Conservation (phyloP, 257 asterid species). For the Sherardia arvensis region DNA sequence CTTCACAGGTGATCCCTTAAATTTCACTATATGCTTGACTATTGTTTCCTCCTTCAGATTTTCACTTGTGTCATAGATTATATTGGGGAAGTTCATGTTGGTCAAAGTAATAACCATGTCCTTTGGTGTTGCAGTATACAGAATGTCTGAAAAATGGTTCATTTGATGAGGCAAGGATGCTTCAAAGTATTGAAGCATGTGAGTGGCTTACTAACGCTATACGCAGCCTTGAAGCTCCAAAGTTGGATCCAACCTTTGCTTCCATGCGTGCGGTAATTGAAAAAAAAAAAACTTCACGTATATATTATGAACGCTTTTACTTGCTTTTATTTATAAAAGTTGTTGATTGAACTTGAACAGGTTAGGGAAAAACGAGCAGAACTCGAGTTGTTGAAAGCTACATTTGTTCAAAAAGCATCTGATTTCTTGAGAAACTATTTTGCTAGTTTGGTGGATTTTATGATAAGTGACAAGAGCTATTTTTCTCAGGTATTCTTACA, state of each 20-base stretch:
- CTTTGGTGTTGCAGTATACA: conserved; percentile 49
- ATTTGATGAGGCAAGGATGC: conserved; percentile 90
- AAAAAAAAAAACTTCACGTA: conserved; percentile 18
- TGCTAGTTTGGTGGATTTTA: conserved; percentile 92
- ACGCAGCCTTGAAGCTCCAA: conserved; percentile 61
- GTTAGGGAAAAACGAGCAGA: conserved; percentile 85
- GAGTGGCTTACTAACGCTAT: conserved; percentile 85
- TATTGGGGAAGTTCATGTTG: not conserved
- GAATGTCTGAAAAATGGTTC: conserved; percentile 67
- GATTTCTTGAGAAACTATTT: conserved; percentile 84
- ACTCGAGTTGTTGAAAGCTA: conserved; percentile 60
- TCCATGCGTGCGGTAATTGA: conserved; percentile 74
- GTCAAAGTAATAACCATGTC: not conserved
- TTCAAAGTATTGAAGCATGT: conserved; percentile 82
- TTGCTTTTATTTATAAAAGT: conserved; percentile 11
- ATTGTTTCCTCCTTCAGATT: not conserved
- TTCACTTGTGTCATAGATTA: not conserved
- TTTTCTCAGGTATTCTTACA: conserved; percentile 73
- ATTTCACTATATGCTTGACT: not conserved
- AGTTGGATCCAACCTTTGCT: conserved; percentile 58
- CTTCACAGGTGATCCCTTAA: conserved; percentile 60
- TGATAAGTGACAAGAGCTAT: conserved; percentile 88
- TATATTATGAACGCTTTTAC: not conserved
- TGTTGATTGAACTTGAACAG: conserved; percentile 35
- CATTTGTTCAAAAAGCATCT: conserved; percentile 82